Base-by-base conservation (phyloP, 139 green algal genomes). In the Coelastrella sp. region DNA sequence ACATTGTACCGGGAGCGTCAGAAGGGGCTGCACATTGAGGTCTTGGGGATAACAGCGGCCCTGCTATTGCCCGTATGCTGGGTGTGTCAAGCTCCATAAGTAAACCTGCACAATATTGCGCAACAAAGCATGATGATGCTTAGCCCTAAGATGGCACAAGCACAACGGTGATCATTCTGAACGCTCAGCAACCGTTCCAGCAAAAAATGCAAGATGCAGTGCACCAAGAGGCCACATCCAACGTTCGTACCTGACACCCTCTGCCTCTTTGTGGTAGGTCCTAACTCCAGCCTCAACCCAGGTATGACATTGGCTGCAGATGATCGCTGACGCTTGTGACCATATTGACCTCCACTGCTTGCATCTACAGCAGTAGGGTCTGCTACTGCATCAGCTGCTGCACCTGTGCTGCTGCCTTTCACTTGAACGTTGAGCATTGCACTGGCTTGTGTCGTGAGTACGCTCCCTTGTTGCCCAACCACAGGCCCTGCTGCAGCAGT, bases 61-160 rank as follows among this genome's bases (percentile, higher is more conserved):
- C 68, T 35, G 68, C 40, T 21, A 81, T n/a, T 3, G 73, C 45
- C 5, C 73, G 43, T 7, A 81, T 45, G n/a, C 38, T 81, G 7
- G 73, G 73, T 9, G 73, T 81, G 9, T 81, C 73, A n/a, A 81
- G 37, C 7, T 81, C 73, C 73, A 81, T 81, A 30, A 81, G n/a
- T n/a, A 81, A n/a, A 11, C 50, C 48, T 66, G 73, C 68, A 77
- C 15, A 25, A 72, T 17, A 72, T 23, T 41, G 6, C n/a, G 63
- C n/a, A 40, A 7, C 6, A 45, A n/a, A n/a, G n/a, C n/a, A n/a
- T n/a, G n/a, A n/a, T n/a, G n/a, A n/a, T n/a, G n/a, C n/a, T n/a
- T n/a, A n/a, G n/a, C n/a, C n/a, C n/a, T n/a, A n/a, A n/a, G n/a
- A n/a, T n/a, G n/a, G n/a, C n/a, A n/a, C n/a, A n/a, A n/a, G n/a